Evolutionary conservation across 202 grass and related monocot genomes (phyloP), one percentile per base, ranked within the genome.

Genomic region (Hordeum pubiflorum): DNA sequence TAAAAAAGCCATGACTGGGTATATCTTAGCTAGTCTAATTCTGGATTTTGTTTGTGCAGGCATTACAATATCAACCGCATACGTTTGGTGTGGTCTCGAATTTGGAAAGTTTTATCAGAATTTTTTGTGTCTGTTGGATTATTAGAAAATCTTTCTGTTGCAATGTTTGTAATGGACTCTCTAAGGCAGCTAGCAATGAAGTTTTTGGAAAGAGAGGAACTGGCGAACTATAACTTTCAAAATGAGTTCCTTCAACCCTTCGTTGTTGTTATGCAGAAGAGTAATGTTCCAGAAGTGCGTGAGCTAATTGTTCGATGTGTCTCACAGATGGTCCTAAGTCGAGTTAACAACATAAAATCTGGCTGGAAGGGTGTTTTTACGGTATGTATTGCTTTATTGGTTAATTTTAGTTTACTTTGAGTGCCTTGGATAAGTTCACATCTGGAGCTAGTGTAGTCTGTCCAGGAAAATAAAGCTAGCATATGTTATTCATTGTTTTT

Each of bases 41-140:
- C 18, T 59, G 8, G 73, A 65, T 67, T 91, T 91, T 10, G 18
- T 85, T 75, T 72, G 15, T 89, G 82, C 90, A 98, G 95, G 70
- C 95, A 98, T 77, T 98, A 98, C 70, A 98, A 98, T 74, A 85
- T 98, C 88, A 91, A 88, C 63, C 95, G 95, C 37, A 98, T 95
- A 77, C 86, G 92, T 79, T 77, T 98, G 84, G 95, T 98, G 60
- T 98, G 95, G 95, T 93, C 92, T 7, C 87, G 95, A n/a, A 98
- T 98, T 34, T 98, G 95, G 95, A 95, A 84, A 74, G 95, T 95
- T 43, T n/a, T 98, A 46, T 89, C 95, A 34, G 95, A 98, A 14
- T 98, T 98, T 82, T 98, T 98, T 82, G 95, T 98, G n/a, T 91
- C 92, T 85, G 95, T 98, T 24, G 95, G 95, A 33, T 84, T 98